Conservation (phyloP, 2,329 filamentous ascomycete species). For the Dryadomyces sulphureus region DNA sequence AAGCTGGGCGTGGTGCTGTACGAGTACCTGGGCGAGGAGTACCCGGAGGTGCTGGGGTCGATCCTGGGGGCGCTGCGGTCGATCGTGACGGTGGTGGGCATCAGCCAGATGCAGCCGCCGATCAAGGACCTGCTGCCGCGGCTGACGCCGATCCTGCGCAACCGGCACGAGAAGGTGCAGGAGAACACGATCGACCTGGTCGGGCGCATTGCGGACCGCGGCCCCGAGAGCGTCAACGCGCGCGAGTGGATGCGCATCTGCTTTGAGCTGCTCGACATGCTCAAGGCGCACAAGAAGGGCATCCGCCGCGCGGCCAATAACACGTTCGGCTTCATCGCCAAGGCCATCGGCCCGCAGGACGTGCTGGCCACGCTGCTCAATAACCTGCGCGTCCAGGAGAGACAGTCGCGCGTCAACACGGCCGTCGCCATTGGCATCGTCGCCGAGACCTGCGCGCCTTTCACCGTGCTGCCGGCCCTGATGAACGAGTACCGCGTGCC, state of each 20-base stretch:
- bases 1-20: slow-evolving; percentile 91
- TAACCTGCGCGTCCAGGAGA: slow-evolving; percentile 92
- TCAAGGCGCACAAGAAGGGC: slow-evolving; percentile 99
- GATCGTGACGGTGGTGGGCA: slow-evolving; percentile 95
- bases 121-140: slow-evolving; percentile 93
- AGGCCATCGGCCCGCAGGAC: slow-evolving; percentile 95
- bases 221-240: slow-evolving; percentile 89
- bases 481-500: slow-evolving; percentile 99
- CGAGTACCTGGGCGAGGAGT: slow-evolving; percentile 96
- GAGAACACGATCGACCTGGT: slow-evolving; percentile 98
- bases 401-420: slow-evolving; percentile 95
- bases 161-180: slow-evolving; percentile 97
- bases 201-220: slow-evolving; percentile 92
- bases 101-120: slow-evolving; percentile 92
- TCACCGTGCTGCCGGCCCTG: slow-evolving; percentile 92
- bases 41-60: slow-evolving; percentile 91
- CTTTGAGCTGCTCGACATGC: slow-evolving; percentile 96
- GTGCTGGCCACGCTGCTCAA: slow-evolving; percentile 90
- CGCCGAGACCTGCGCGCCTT: slow-evolving; percentile 93
- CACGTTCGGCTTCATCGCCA: slow-evolving; percentile 98
- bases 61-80: slow-evolving; percentile 89
- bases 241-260: slow-evolving; percentile 99
- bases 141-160: slow-evolving; percentile 92
- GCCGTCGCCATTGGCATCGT: slow-evolving; percentile 98
- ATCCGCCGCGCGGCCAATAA: slow-evolving; percentile 98